Evolutionary conservation across 2,329 filamentous ascomycete species (phyloP).

Genomic region (Hortaea werneckii): DNA sequence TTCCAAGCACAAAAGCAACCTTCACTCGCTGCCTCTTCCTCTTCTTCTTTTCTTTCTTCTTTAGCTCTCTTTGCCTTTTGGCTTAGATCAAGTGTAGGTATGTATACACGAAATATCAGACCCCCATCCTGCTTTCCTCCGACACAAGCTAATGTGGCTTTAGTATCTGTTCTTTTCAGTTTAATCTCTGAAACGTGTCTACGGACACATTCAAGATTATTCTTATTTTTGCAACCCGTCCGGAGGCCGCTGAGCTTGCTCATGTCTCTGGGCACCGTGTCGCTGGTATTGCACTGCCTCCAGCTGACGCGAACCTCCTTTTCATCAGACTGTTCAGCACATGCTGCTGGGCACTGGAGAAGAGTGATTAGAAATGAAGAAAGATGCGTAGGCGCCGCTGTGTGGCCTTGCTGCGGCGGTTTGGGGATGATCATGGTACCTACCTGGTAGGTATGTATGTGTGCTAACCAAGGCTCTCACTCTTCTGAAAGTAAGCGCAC

Average conservation of each 20-base stretch:
- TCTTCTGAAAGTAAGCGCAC: too few relatives aligned
- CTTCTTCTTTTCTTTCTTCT: not conserved
- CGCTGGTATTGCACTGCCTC: conserved; percentile 66
- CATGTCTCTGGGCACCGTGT: conserved; percentile 57
- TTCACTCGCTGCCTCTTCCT: not conserved
- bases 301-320: conserved; percentile 53
- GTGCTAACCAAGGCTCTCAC: too few relatives aligned
- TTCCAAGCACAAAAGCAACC: not conserved
- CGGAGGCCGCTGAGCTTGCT: conserved; percentile 61
- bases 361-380: conserved; percentile 4
- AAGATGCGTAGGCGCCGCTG: too few relatives aligned
- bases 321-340: conserved; percentile 13
- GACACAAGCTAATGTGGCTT: not conserved
- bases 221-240: conserved; percentile 60
- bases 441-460: too few relatives aligned
- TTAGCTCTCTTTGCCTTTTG: conserved; percentile 4
- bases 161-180: conserved; percentile 48
- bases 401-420: too few relatives aligned
- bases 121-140: not conserved
- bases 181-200: conserved; percentile 85
- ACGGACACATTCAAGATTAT: conserved; percentile 69
- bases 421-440: too few relatives aligned
- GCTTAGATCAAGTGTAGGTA: conserved; percentile 5
- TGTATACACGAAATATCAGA: not conserved
- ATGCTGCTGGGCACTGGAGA: conserved; percentile 18